Percentiles rank a stretch among this genome's conserved stretches.
phyloP scores from a whole-genome alignment of 352 stramenopile species.

The Globisporangium alternatum region DNA sequence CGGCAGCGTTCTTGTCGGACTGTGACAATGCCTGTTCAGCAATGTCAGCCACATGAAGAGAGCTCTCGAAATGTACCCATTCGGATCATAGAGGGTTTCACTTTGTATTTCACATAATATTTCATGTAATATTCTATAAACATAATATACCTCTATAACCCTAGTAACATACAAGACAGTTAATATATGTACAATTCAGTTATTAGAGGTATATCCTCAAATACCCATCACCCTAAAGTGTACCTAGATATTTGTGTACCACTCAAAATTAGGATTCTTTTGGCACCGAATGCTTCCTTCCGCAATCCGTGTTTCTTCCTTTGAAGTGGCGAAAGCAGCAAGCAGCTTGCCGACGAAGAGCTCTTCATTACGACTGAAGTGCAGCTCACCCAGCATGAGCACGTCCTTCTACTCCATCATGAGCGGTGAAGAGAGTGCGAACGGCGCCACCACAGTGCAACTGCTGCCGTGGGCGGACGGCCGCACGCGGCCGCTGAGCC shows the following conservation, averaged over 20 bases:
- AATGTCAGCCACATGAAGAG: too few relatives aligned
- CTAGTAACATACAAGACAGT: too few relatives aligned
- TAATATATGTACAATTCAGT: too few relatives aligned
- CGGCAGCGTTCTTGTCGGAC: too few relatives aligned
- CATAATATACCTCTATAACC: too few relatives aligned
- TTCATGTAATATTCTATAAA: too few relatives aligned
- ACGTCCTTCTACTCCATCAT: background rate
- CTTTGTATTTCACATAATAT: too few relatives aligned
- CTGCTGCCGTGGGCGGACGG: slow-evolving; percentile 12
- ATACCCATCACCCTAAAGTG: too few relatives aligned
- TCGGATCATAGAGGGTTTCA: too few relatives aligned
- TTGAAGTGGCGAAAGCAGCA: background rate
- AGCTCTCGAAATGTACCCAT: too few relatives aligned
- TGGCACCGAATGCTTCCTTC: background rate
- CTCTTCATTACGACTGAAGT: background rate
- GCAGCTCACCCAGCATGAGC: background rate
- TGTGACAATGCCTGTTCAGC: too few relatives aligned
- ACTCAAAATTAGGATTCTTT: background rate
- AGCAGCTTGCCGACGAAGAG: background rate
- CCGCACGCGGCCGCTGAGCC: slow-evolving; percentile 27
- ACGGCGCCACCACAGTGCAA: background rate
- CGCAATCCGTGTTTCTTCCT: background rate
- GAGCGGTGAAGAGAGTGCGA: background rate
- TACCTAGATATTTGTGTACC: background rate
- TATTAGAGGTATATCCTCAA: too few relatives aligned